Percentiles rank a stretch among this genome's conserved stretches.
Conservation (phyloP, 805 yeast genomes). For the Starmera dryadoides region DNA sequence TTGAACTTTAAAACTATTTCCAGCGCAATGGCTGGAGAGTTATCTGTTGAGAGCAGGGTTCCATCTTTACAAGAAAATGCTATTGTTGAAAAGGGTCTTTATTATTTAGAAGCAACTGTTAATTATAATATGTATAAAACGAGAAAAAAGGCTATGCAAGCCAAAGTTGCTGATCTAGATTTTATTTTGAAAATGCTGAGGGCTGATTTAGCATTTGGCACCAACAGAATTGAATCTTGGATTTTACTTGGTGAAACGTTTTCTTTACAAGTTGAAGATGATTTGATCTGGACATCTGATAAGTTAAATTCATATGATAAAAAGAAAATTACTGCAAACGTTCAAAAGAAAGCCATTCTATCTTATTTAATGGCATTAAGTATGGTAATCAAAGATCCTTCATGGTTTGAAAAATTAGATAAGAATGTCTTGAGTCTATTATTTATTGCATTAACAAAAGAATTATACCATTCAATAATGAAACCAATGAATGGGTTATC, state of each 20-base stretch:
- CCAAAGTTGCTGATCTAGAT: constrained; percentile 76
- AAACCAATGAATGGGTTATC: constrained; percentile 61
- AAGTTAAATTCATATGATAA: constrained; percentile 58
- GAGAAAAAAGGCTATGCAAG: constrained; percentile 72
- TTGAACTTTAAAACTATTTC: constrained; percentile 39
- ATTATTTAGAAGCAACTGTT: constrained; percentile 61
- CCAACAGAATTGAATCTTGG: constrained; percentile 81
- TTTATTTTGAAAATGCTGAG: constrained; percentile 59
- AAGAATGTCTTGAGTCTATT: constrained; percentile 34
- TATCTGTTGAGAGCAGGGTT: constrained; percentile 20
- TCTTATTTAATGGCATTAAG: constrained; percentile 73
- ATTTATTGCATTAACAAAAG: constrained; percentile 50
- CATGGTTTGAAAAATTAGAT: constrained; percentile 13
- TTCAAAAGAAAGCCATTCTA: constrained; percentile 63
- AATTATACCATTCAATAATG: constrained; percentile 35
- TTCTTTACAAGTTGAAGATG: constrained; percentile 78
- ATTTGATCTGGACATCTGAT: constrained; percentile 87
- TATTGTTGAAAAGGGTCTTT: constrained; percentile 49
- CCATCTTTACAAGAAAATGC: constrained; percentile 27
- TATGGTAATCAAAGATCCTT: constrained; percentile 19
- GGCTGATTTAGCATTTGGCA: constrained; percentile 60
- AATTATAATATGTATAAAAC: constrained; percentile 58
- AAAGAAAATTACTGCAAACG: constrained; percentile 49
- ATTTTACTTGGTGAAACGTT: constrained; percentile 71
- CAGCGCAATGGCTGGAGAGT: constrained; percentile 45